Percentiles rank a stretch among this genome's conserved stretches.
These are phyloP conservation scores for Ensete glaucum DNA, from an alignment of 176 grass and related monocot species.

Conservation along the genomic window DNA sequence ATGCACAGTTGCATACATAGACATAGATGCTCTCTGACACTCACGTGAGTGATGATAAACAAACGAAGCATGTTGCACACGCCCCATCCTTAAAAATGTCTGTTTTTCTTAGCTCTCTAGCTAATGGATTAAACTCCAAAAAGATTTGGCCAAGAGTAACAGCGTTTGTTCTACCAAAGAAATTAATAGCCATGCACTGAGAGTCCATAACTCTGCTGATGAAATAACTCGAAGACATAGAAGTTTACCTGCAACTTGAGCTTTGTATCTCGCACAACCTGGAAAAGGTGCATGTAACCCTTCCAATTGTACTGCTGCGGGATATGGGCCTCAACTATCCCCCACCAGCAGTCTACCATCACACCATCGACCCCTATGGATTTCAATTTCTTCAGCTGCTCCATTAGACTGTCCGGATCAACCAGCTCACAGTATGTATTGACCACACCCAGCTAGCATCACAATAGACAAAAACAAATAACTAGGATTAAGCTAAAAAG, in stretches of 20 bases:
- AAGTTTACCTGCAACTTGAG: conserved; percentile 74
- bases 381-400: conserved; percentile 57
- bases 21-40: background rate
- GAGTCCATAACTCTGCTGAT: too few species aligned
- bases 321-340: conserved; percentile 50
- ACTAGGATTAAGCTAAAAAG: background rate
- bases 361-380: conserved; percentile 64
- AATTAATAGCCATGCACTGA: background rate
- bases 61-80: background rate
- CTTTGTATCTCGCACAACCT: conserved; percentile 46
- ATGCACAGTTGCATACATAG: background rate
- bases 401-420: conserved; percentile 45
- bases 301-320: conserved; percentile 75
- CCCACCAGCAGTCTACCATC: conserved; percentile 96
- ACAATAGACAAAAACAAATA: background rate
- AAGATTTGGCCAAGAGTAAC: background rate
- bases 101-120: background rate
- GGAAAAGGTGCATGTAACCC: conserved; percentile 66
- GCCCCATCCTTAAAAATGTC: too few species aligned
- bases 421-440: conserved; percentile 41
- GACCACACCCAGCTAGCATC: conserved; percentile 46
- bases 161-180: background rate
- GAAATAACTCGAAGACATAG: background rate
- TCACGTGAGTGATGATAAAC: background rate
- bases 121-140: background rate